These are phyloP conservation scores for Picea abies DNA, from an alignment of 83 land plant species.

Conservation along the genomic window DNA sequence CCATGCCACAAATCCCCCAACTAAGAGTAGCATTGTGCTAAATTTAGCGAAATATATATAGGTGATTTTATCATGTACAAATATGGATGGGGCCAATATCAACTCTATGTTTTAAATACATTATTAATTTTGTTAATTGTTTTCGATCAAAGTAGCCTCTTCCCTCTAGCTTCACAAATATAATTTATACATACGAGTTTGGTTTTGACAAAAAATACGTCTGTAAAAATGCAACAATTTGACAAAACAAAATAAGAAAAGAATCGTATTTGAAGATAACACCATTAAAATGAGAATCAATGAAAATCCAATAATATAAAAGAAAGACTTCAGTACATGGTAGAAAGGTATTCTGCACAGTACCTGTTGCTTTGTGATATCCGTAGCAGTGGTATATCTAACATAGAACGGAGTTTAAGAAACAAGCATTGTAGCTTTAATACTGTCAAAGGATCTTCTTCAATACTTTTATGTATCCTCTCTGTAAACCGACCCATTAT, in stretches of 20 bases:
- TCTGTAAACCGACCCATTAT: conserved; percentile 39
- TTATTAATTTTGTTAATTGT: not conserved
- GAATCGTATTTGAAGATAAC: not conserved
- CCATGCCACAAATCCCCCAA: not conserved
- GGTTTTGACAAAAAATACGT: not conserved
- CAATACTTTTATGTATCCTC: conserved; percentile 41
- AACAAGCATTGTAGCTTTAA: conserved; percentile 49
- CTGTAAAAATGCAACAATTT: not conserved
- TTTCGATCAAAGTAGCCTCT: not conserved
- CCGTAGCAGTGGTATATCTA: conserved; percentile 47
- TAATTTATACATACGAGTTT: not conserved
- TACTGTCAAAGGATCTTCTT: conserved; percentile 43
- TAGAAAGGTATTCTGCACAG: not conserved
- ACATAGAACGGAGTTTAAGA: conserved; percentile 44
- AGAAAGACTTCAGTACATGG: not conserved
- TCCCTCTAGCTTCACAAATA: not conserved
- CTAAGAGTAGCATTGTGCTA: not conserved
- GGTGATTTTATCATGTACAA: not conserved
- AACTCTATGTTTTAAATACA: not conserved
- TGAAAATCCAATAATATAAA: not conserved
- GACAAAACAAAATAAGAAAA: not conserved
- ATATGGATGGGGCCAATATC: not conserved
- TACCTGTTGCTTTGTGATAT: conserved; percentile 42
- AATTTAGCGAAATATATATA: not conserved
- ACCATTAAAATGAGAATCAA: not conserved